A percentile compares a stretch with the other conserved stretches of the same genome.
Evolutionary conservation across 169 alveolate genomes (phyloP).

Genomic region (Perkinsus chesapeaki): DNA sequence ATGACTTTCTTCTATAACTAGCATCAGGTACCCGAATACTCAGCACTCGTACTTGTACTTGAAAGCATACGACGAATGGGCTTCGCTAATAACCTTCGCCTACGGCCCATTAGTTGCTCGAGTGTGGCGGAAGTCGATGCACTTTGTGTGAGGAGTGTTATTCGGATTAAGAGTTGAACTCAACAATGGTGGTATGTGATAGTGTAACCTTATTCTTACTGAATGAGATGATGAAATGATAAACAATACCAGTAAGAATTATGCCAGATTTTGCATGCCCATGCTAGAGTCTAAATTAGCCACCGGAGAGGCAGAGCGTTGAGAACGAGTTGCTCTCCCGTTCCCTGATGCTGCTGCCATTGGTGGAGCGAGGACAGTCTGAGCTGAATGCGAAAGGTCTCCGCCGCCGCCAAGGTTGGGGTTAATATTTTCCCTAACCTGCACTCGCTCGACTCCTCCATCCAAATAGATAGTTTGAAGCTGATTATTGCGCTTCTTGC

Average conservation of each 20-base stretch:
- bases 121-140: not conserved
- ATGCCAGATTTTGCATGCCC: slow-evolving; percentile 4
- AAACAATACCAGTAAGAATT: not conserved
- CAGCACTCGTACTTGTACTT: too few relatives aligned
- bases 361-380: not conserved
- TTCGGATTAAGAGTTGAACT: too few relatives aligned
- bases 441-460: slow-evolving; percentile 2
- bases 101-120: too few relatives aligned
- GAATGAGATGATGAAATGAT: not conserved
- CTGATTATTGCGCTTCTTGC: not conserved
- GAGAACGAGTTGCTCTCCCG: not conserved
- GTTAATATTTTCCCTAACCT: not conserved
- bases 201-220: slow-evolving; percentile 1
- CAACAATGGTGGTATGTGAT: not conserved
- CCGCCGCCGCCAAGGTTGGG: not conserved
- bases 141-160: too few relatives aligned
- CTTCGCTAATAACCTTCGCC: too few relatives aligned
- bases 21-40: too few relatives aligned
- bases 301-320: not conserved
- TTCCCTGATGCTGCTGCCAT: not conserved
- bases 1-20: too few relatives aligned
- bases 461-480: not conserved
- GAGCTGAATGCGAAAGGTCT: not conserved
- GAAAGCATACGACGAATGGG: too few relatives aligned
- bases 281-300: not conserved